A percentile compares a stretch with the other conserved stretches of the same genome.
Evolutionary conservation across 495 filamentous ascomycete species (phyloP).

Genomic region (Pyrenopolyporus hunteri): DNA sequence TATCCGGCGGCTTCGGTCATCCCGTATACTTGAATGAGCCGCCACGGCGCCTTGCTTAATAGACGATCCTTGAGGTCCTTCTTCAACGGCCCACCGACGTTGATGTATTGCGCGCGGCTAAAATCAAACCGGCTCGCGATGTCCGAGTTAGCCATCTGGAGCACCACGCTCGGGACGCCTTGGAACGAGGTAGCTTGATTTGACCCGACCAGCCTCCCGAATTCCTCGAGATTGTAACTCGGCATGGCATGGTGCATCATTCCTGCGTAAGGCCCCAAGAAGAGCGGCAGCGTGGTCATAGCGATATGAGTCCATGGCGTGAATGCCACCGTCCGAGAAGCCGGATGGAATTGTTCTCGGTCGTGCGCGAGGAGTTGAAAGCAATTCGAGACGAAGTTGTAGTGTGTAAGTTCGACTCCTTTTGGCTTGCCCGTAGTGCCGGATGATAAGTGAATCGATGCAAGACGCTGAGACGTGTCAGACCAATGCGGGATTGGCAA

Average conservation of each 20-base stretch:
- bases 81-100: conserved; percentile 34
- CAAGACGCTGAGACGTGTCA: conserved; percentile 32
- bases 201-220: conserved; percentile 26
- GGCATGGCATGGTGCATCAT: conserved; percentile 43
- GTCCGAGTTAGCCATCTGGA: conserved; percentile 36
- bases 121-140: conserved; percentile 30
- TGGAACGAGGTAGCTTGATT: conserved; percentile 35
- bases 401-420: conserved; percentile 77
- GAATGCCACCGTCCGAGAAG: conserved; percentile 42
- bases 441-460: conserved; percentile 39
- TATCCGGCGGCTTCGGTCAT: conserved; percentile 43
- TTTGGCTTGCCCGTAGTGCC: conserved; percentile 81
- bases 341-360: conserved; percentile 36
- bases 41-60: conserved; percentile 27
- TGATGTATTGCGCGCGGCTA: conserved; percentile 31
- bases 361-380: conserved; percentile 46
- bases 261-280: conserved; percentile 38
- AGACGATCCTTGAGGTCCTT: conserved; percentile 23
- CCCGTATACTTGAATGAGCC: conserved; percentile 38
- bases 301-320: conserved; percentile 50
- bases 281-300: conserved; percentile 47
- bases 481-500: conserved; percentile 47
- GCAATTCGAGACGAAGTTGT: conserved; percentile 70
- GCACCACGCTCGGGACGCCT: conserved; percentile 37
- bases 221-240: conserved; percentile 36